Conservation (phyloP, 108 stramenopile species). For the Conticribra guillardii region DNA sequence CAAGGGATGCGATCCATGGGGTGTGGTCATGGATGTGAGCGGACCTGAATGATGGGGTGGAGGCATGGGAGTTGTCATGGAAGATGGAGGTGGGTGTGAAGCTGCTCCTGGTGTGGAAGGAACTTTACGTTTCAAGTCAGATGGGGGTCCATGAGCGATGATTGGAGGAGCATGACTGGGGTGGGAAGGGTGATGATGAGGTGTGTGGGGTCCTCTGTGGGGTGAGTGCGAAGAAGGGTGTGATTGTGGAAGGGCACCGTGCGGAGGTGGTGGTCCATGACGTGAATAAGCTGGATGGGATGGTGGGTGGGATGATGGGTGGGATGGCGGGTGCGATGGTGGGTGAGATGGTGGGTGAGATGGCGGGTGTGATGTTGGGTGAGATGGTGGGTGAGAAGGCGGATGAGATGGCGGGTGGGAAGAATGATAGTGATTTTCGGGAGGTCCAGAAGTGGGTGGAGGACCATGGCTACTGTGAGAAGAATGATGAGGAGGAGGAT, state of each 20-base stretch:
- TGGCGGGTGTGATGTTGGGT: constrained; percentile 10
- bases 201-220: background rate
- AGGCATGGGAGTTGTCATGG: constrained; percentile 27
- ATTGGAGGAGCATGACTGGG: background rate
- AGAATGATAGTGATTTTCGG: no score
- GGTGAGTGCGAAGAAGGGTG: constrained; percentile 2
- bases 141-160: background rate
- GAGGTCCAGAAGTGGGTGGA: no score
- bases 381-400: background rate
- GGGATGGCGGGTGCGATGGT: constrained; percentile 12
- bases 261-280: constrained; percentile 24
- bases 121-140: constrained; percentile 28
- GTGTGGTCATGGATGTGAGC: constrained; percentile 12
- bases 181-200: constrained; percentile 13
- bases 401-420: background rate
- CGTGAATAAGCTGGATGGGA: constrained; percentile 25
- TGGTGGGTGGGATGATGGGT: constrained; percentile 16
- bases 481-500: background rate
- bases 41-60: constrained; percentile 10
- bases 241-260: background rate
- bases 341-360: constrained; percentile 19
- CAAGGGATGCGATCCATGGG: constrained; percentile 35
- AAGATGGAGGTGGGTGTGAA: constrained; percentile 16
- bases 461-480: no score
- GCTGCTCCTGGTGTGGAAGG: constrained; percentile 22